These are phyloP conservation scores for Xylariaceae sp. DNA, from an alignment of 2,329 filamentous ascomycete species.

Conservation along the genomic window DNA sequence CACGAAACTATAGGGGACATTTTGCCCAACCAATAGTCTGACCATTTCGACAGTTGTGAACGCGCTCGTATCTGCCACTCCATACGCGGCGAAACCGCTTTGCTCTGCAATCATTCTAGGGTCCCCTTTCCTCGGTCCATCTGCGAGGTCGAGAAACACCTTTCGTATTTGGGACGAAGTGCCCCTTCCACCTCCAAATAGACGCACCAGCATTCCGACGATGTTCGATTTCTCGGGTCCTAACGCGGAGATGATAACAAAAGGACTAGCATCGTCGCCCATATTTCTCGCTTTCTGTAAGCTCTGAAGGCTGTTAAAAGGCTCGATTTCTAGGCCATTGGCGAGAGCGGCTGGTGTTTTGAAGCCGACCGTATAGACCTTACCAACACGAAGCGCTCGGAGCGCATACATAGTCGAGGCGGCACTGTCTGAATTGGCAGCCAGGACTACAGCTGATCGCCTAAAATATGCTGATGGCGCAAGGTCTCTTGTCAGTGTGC, in stretches of 20 bases:
- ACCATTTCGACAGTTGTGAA: constrained; percentile 83
- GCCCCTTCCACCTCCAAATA: constrained; percentile 53
- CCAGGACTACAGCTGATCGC: constrained; percentile 71
- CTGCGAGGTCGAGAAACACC: constrained; percentile 77
- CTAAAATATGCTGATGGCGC: constrained; percentile 77
- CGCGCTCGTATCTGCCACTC: constrained; percentile 72
- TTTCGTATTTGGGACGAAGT: constrained; percentile 47
- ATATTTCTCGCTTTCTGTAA: constrained; percentile 50
- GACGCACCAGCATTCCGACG: constrained; percentile 71
- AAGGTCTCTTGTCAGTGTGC: constrained; percentile 75
- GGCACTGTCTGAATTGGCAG: constrained; percentile 69
- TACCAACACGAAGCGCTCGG: constrained; percentile 68
- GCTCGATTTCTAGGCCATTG: constrained; percentile 67
- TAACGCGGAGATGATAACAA: constrained; percentile 76
- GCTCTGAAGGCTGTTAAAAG: constrained; percentile 71
- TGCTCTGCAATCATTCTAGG: constrained; percentile 66
- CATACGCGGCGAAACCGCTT: constrained; percentile 76
- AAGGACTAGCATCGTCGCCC: constrained; percentile 57
- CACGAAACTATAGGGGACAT: constrained; percentile 85
- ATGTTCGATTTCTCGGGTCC: constrained; percentile 74
- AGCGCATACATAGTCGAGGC: constrained; percentile 76
- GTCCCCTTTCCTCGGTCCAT: constrained; percentile 62
- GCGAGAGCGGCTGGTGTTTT: constrained; percentile 60
- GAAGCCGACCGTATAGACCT: constrained; percentile 83
- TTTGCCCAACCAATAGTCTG: constrained; percentile 75